Evolutionary conservation across 2,329 filamentous ascomycete genomes (phyloP), one percentile per base, ranked within the genome.

Genomic region (Fusarium torreyae): DNA sequence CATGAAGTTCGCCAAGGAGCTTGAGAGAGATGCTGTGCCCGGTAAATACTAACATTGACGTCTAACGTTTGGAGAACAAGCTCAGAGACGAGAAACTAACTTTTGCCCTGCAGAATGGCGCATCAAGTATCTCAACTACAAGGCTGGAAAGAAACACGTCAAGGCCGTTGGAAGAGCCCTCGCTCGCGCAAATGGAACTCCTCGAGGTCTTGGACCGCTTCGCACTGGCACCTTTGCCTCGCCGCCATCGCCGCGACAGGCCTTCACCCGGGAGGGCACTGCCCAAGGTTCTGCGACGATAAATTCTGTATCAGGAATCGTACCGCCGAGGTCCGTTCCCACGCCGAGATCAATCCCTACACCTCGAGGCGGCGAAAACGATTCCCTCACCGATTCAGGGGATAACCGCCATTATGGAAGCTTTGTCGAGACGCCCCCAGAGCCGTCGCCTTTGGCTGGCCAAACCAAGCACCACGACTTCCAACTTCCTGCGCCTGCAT

Each of bases 61-160:
- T 57, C 51, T 39, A 48, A 56, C 56, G 24, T 13, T 17, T 15
- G 39, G 9, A 11, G 42, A 55, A 24, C 28, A 44, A 55, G 8
- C 33, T 57, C 7, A 22, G 13, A 9, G 34, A n/a, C 11, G 13
- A 22, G 39, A 67, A 57, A 36, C 43, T 64, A 39, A 70, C 55
- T 38, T 33, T 48, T 36, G 44, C 46, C 20, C 13, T 50, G 49
- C 71, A 91, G 89, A 98, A 88, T 98, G 95, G 95, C 89, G 92
- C 75, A 88, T 91, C 79, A 97, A 97, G 80, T 98, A 98, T 80
- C 87, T 98, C 73, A 89, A 98, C 81, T 98, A 98, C 85, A 97
- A 97, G 86, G 90, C 90, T 58, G 95, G 94, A 64, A 98, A 98
- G 83, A 98, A 98, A 82, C 91, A 94, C 77, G 86, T 98, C 79